These are phyloP conservation scores for Colletotrichum coccodes DNA, from an alignment of 2,329 filamentous ascomycete species.

Conservation along the genomic window DNA sequence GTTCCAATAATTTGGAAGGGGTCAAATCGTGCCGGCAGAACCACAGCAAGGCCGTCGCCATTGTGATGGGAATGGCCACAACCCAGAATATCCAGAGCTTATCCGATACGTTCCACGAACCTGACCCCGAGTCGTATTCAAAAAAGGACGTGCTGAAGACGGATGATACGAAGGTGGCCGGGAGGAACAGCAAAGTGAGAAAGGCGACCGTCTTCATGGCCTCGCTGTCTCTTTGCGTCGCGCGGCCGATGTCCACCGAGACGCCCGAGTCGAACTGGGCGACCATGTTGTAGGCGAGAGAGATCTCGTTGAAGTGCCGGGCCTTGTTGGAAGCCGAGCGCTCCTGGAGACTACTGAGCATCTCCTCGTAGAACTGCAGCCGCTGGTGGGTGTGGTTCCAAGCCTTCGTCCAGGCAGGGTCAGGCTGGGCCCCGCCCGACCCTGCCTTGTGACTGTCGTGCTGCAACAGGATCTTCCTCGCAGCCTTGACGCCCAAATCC, in stretches of 20 bases:
- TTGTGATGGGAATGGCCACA: constrained; percentile 42
- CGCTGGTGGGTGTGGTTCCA: constrained; percentile 40
- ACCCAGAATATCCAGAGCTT: constrained; percentile 51
- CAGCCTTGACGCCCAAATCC: constrained; percentile 44
- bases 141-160: constrained; percentile 60
- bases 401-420: constrained; percentile 1
- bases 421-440: background rate
- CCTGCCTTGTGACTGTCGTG: constrained; percentile 38
- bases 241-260: constrained; percentile 50
- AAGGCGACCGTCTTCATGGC: constrained; percentile 63
- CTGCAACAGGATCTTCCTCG: constrained; percentile 43
- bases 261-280: constrained; percentile 51
- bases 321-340: constrained; percentile 51
- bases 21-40: constrained; percentile 6
- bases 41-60: constrained; percentile 37
- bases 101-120: constrained; percentile 41
- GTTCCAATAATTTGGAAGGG: background rate
- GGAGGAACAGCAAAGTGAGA: constrained; percentile 59
- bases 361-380: constrained; percentile 45
- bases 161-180: constrained; percentile 60
- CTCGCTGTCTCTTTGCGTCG: constrained; percentile 56
- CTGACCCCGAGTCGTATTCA: constrained; percentile 37
- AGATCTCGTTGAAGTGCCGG: constrained; percentile 64
- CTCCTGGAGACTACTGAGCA: constrained; percentile 45
- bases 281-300: constrained; percentile 59